Conservation (phyloP, 2,329 filamentous ascomycete species). For the Fusarium nanum region DNA sequence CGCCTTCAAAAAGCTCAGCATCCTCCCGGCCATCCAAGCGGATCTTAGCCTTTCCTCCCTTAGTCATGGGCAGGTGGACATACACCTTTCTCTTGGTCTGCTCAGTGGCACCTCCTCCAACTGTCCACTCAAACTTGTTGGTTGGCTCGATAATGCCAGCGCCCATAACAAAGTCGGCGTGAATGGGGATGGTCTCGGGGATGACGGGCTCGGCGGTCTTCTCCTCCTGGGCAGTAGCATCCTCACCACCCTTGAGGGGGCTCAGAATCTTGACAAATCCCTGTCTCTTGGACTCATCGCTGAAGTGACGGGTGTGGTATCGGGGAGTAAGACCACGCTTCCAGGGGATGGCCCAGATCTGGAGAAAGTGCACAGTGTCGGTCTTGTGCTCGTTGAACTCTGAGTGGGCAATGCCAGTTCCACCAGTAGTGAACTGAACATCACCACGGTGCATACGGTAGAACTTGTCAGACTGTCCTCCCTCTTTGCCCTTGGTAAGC, state of each 20-base stretch:
- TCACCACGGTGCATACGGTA: constrained; percentile 81
- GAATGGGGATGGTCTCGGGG: constrained; percentile 79
- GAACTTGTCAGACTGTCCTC: constrained; percentile 70
- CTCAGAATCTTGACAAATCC: constrained; percentile 81
- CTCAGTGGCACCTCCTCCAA: constrained; percentile 69
- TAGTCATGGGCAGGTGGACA: constrained; percentile 84
- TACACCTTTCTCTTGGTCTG: constrained; percentile 77
- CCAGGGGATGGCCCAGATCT: constrained; percentile 90
- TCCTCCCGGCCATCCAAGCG: constrained; percentile 74
- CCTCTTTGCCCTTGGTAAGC: constrained; percentile 75
- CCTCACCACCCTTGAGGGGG: constrained; percentile 73
- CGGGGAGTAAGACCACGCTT: constrained; percentile 75
- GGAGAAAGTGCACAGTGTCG: constrained; percentile 83
- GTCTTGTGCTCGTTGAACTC: constrained; percentile 81
- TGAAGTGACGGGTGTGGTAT: constrained; percentile 81
- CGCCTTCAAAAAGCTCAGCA: constrained; percentile 75
- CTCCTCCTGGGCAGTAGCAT: constrained; percentile 72
- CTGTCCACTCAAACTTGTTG: constrained; percentile 75
- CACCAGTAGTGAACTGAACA: constrained; percentile 91
- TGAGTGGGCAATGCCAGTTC: constrained; percentile 81
- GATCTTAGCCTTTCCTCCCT: constrained; percentile 78
- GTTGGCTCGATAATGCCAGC: constrained; percentile 77
- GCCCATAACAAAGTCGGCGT: constrained; percentile 86
- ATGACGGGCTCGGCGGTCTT: constrained; percentile 70
- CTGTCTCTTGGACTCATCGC: constrained; percentile 77